Conservation (phyloP, 2,329 filamentous ascomycete genomes). For the Aspergillus texensis region DNA sequence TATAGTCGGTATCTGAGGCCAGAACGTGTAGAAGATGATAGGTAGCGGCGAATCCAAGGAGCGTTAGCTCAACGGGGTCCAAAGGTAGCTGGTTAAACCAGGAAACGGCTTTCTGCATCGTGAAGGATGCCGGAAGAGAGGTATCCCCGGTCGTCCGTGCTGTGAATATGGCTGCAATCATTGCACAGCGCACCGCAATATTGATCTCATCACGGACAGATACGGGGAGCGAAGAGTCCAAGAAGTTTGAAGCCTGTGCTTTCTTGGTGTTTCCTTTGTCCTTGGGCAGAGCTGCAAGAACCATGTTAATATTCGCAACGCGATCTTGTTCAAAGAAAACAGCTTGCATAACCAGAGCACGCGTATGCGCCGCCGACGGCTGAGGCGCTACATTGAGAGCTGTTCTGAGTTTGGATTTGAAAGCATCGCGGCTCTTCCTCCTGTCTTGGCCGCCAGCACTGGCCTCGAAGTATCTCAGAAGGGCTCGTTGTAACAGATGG, state of each 20-base stretch:
- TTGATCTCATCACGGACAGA: constrained; percentile 56
- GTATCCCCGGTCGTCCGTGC: constrained; percentile 36
- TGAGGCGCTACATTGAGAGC: constrained; percentile 76
- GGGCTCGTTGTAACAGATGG: constrained; percentile 68
- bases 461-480: constrained; percentile 64
- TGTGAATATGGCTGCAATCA: constrained; percentile 57
- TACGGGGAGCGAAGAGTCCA: constrained; percentile 57
- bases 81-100: constrained; percentile 47
- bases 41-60: constrained; percentile 45
- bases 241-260: constrained; percentile 46
- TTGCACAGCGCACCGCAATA: constrained; percentile 61
- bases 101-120: constrained; percentile 43
- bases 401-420: constrained; percentile 62
- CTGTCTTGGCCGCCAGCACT: constrained; percentile 51
- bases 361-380: constrained; percentile 69
- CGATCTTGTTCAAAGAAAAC: constrained; percentile 59
- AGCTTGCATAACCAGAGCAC: constrained; percentile 61
- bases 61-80: constrained; percentile 46
- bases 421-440: constrained; percentile 42
- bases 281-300: constrained; percentile 56
- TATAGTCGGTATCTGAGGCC: constrained; percentile 43
- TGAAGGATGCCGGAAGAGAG: constrained; percentile 39
- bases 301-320: constrained; percentile 53
- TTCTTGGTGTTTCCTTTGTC: constrained; percentile 33
- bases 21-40: constrained; percentile 46